Evolutionary conservation across 345 rosid species (phyloP), one percentile per base, ranked within the genome.

Genomic region (Syzygium aqueum): DNA sequence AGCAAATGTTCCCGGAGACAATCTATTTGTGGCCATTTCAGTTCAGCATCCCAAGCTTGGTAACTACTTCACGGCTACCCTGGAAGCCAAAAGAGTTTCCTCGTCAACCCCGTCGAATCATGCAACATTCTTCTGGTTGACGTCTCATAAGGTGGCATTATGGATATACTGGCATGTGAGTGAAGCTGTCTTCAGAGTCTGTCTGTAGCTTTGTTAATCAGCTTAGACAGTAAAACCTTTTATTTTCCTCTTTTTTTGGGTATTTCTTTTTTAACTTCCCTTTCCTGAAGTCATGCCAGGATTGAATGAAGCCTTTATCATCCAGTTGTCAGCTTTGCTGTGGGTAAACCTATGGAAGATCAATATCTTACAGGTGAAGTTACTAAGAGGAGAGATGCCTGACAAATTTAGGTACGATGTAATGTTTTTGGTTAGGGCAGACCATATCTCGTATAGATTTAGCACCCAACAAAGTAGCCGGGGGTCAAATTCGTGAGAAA

Each of bases 161-260:
- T 97, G 98, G 98, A 96, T 97, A 89, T 96, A 96, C 88, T 97
- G 97, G 99, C 98, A 96, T 88, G 98, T 95, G 93, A 95, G 99
- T 96, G 51, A 40, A 59, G 73, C 37, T 77, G 13, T 25, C 52
- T 78, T 54, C n/a, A 25, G 27, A 0, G 13, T 25, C 22, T 40
- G 17, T 12, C 77, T 57, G 53, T 59, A 14, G 33, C 22, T n/a
- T 21, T 65, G 21, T 25, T 43, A 15, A 25, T 65, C 65, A 49
- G 23, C 52, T 25, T 23, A 22, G 57, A 53, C 0, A 7, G 50
- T 53, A 9, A 33, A 85, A 57, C 77, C 77, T 8, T 25, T 83
- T 83, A n/a, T 51, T 46, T 25, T 51, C 54, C 59, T 23, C 13
- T 33, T 8, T 11, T 11, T 73, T 84, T 84, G 85, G 53, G 25